Evolutionary conservation across 2,329 filamentous ascomycete genomes (phyloP).

Genomic region (Fusarium domesticum): DNA sequence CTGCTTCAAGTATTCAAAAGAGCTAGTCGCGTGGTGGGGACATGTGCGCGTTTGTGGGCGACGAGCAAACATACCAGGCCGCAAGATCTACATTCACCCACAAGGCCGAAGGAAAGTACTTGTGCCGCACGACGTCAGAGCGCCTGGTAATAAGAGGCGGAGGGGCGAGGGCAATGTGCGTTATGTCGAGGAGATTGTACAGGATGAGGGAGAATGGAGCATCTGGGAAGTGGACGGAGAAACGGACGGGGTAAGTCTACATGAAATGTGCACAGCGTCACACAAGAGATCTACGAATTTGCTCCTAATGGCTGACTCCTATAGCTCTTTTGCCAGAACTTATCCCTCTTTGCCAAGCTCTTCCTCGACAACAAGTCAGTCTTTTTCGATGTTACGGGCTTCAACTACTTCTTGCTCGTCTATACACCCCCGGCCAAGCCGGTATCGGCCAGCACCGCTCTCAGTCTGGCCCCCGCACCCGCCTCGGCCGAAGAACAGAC

Average conservation of each 20-base stretch:
- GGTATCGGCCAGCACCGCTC: constrained; percentile 7
- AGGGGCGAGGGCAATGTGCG: constrained; percentile 36
- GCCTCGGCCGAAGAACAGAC: constrained; percentile 4
- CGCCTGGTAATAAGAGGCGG: constrained; percentile 38
- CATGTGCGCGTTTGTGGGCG: constrained; percentile 58
- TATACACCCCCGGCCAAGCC: constrained; percentile 52
- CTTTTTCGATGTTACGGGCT: constrained; percentile 92
- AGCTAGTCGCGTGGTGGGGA: constrained; percentile 55
- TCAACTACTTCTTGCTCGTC: constrained; percentile 91
- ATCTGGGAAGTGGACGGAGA: constrained; percentile 94
- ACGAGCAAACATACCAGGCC: constrained; percentile 56
- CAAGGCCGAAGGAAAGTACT: constrained; percentile 42
- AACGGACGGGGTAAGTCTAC: constrained; percentile 62
- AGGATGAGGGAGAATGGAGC: constrained; percentile 70
- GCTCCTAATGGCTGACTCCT: constrained; percentile 7
- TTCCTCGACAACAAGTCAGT: constrained; percentile 98
- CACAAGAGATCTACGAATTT: not conserved
- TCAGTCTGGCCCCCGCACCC: not conserved
- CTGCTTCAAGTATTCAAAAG: constrained; percentile 88
- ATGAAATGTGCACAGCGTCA: not conserved
- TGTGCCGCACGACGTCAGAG: constrained; percentile 33
- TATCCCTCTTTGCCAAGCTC: constrained; percentile 93
- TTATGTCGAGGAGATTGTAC: constrained; percentile 44
- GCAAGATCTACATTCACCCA: constrained; percentile 68
- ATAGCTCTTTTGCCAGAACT: constrained; percentile 85